Conservation (phyloP, 164 flowering plant species). For the Euptelea pleiosperma region DNA sequence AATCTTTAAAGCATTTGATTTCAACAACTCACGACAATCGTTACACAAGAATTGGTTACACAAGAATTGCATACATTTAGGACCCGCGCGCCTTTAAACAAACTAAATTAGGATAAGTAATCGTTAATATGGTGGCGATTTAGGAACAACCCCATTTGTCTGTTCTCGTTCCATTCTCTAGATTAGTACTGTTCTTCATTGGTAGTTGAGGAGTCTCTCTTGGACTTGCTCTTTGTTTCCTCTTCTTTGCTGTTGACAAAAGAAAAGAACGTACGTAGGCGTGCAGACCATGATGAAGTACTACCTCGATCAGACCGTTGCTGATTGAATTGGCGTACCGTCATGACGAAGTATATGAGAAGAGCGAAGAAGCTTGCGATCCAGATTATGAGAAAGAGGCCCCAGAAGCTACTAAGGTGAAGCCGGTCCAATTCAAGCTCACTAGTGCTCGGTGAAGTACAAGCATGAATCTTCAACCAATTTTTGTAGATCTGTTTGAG, state of each 20-base stretch:
- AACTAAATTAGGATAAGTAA: too few relatives aligned
- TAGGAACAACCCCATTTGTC: too few relatives aligned
- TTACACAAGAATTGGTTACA: too few relatives aligned
- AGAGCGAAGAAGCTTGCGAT: slow-evolving; percentile 60
- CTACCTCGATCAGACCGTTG: slow-evolving; percentile 21
- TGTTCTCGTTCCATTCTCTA: too few relatives aligned
- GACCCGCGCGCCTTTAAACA: too few relatives aligned
- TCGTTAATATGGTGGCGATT: too few relatives aligned
- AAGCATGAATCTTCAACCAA: slow-evolving; percentile 54
- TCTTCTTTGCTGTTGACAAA: slow-evolving; percentile 53
- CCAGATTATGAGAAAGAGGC: slow-evolving; percentile 67
- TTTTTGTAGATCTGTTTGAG: slow-evolving; percentile 72
- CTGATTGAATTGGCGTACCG: slow-evolving; percentile 35
- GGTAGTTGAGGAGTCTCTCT: slow-evolving; percentile 35
- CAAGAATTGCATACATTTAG: too few relatives aligned
- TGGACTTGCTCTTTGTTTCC: slow-evolving; percentile 29
- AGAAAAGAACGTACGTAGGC: slow-evolving; percentile 45
- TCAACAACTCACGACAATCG: too few relatives aligned
- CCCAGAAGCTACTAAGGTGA: slow-evolving; percentile 66
- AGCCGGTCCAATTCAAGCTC: slow-evolving; percentile 48
- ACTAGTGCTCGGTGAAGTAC: slow-evolving; percentile 30
- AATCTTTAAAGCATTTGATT: too few relatives aligned
- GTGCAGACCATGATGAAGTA: slow-evolving; percentile 32
- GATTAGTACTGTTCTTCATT: too few relatives aligned
- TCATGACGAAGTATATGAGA: slow-evolving; percentile 33